Evolutionary conservation across 176 grass and related monocot genomes (phyloP).

Genomic region (Aegilops longissima): DNA sequence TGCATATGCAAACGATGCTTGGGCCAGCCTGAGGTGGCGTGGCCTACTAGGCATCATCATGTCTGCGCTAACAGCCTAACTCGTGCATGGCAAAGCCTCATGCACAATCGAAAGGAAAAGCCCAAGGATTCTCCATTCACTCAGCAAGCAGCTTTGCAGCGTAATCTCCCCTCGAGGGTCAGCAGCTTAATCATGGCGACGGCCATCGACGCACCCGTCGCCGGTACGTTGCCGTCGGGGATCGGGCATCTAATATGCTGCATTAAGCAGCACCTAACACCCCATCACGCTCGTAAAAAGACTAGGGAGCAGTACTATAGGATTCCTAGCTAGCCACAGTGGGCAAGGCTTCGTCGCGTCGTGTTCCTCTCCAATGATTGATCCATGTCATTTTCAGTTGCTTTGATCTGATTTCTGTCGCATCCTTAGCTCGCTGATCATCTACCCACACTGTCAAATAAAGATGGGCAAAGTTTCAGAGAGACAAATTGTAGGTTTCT

Average conservation of each 20-base stretch:
- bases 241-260: not conserved
- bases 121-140: too few species aligned
- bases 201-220: conserved; percentile 2
- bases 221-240: conserved; percentile 17
- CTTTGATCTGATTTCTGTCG: too few species aligned
- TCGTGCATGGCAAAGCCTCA: conserved; percentile 40
- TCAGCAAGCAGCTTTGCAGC: too few species aligned
- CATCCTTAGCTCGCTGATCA: too few species aligned
- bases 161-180: too few species aligned
- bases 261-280: not conserved
- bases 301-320: not conserved
- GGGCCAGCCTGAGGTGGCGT: not conserved
- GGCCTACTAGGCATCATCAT: conserved; percentile 35
- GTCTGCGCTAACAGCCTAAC: conserved; percentile 35
- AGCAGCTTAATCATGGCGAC: too few species aligned
- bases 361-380: not conserved
- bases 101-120: not conserved
- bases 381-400: not conserved
- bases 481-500: too few species aligned
- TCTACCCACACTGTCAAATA: not conserved
- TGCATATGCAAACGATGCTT: not conserved
- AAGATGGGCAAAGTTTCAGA: too few species aligned
- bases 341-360: too few species aligned
- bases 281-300: not conserved
- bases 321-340: not conserved